Conservation (phyloP, 805 yeast genomes). For the Ogataea pini region DNA sequence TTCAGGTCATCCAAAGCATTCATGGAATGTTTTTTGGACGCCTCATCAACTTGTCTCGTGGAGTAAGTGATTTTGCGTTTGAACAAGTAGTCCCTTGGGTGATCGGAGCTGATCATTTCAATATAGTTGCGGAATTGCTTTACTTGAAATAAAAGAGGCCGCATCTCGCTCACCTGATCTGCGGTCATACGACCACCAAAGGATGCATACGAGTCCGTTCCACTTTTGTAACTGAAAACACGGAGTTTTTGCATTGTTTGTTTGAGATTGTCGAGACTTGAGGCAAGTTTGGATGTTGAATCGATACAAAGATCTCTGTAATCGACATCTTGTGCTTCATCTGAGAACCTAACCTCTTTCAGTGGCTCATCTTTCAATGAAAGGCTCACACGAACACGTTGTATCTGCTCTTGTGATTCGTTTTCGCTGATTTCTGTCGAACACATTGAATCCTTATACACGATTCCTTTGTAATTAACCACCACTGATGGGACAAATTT, state of each 20-base stretch:
- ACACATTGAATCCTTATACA: conserved; percentile 38
- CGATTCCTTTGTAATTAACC: conserved; percentile 41
- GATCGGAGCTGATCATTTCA: conserved; percentile 36
- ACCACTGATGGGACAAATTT: conserved; percentile 43
- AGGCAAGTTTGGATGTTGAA: conserved; percentile 12
- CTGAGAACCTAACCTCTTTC: conserved; percentile 30
- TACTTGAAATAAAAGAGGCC: conserved; percentile 35
- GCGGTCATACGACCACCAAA: conserved; percentile 19
- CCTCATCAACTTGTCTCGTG: conserved; percentile 4
- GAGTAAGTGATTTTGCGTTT: conserved; percentile 28
- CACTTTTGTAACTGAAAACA: conserved; percentile 30
- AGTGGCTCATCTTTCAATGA: conserved; percentile 5
- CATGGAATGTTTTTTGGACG: conserved; percentile 12
- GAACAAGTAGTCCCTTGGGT: conserved; percentile 36
- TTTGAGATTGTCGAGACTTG: conserved; percentile 10
- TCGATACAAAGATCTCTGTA: conserved; percentile 15
- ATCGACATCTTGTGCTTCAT: conserved; percentile 17
- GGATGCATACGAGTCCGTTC: conserved; percentile 10
- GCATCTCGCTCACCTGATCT: conserved; percentile 36
- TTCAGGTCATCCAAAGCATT: conserved; percentile 33
- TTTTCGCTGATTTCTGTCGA: conserved; percentile 24
- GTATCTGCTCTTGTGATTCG: conserved; percentile 16
- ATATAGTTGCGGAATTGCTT: conserved; percentile 34
- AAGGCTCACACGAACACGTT: conserved; percentile 4
- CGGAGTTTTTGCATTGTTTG: conserved; percentile 32